phyloP scores from a whole-genome alignment of 1,284 basidiomycete species.

The Stereum hirsutum region DNA sequence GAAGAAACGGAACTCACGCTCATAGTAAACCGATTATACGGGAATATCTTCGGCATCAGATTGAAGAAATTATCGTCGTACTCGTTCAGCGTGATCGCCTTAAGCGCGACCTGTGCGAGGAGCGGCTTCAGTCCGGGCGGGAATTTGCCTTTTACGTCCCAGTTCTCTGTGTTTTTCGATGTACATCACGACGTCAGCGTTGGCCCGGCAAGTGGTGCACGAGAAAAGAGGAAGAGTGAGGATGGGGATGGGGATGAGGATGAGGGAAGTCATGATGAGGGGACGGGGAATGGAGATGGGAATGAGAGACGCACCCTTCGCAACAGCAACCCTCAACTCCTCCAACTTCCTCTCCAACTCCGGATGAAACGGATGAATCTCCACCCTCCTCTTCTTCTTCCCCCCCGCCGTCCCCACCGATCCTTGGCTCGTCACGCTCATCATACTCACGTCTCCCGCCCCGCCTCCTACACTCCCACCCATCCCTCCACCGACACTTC shows the following conservation, averaged over 20 bases:
- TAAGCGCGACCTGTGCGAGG: conserved; percentile 62
- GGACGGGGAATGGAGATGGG: too few species aligned
- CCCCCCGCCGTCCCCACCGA: conserved; percentile 9
- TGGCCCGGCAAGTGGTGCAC: too few species aligned
- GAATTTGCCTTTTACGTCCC: conserved; percentile 82
- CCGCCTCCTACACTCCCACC: too few species aligned
- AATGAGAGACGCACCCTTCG: conserved; percentile 44
- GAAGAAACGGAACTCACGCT: conserved; percentile 33
- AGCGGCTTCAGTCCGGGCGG: conserved; percentile 73
- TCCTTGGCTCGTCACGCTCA: conserved; percentile 22
- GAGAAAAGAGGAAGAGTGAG: too few species aligned
- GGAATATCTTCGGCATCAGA: conserved; percentile 80
- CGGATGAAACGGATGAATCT: conserved; percentile 57
- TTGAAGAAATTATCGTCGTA: conserved; percentile 91
- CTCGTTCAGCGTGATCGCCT: conserved; percentile 77
- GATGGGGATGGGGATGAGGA: background rate
- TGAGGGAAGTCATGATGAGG: background rate
- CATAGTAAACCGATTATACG: conserved; percentile 91
- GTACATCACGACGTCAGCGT: background rate
- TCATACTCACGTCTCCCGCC: background rate
- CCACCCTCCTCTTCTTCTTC: conserved; percentile 60
- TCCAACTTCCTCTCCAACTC: conserved; percentile 58
- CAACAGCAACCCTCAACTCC: conserved; percentile 52
- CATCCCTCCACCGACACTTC: too few species aligned
- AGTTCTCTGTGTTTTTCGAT: conserved; percentile 35